These are phyloP conservation scores for Mycena floridula DNA, from an alignment of 768 basidiomycete genomes.

Conservation along the genomic window DNA sequence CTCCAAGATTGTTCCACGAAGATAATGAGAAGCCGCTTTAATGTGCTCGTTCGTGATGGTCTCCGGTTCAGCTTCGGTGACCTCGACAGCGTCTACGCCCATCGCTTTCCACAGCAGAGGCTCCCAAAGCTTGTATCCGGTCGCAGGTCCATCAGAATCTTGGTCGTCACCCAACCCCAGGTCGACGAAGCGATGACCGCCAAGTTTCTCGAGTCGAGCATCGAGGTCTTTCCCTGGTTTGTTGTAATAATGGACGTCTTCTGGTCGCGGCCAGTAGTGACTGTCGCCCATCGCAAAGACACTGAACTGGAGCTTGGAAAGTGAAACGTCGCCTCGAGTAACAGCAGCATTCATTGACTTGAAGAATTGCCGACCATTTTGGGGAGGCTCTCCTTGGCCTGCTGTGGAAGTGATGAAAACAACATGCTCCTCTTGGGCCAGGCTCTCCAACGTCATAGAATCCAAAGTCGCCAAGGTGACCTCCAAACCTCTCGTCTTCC, in stretches of 20 bases:
- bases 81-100: constrained; percentile 84
- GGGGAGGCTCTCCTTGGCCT: constrained; percentile 96
- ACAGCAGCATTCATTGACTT: constrained; percentile 74
- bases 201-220: constrained; percentile 68
- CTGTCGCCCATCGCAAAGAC: constrained; percentile 98
- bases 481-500: constrained; percentile 78
- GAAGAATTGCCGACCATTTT: constrained; percentile 89
- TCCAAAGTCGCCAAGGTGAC: constrained; percentile 75
- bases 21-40: constrained; percentile 91
- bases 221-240: constrained; percentile 92
- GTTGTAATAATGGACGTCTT: constrained; percentile 98
- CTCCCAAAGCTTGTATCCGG: constrained; percentile 97
- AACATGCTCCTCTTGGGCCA: constrained; percentile 73
- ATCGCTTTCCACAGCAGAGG: constrained; percentile 88
- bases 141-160: constrained; percentile 92
- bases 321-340: constrained; percentile 48
- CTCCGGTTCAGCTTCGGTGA: constrained; percentile 90
- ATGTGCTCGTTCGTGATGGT: constrained; percentile 99
- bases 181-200: constrained; percentile 66
- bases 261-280: constrained; percentile 97
- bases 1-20: constrained; percentile 92
- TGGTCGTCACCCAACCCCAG: constrained; percentile 95
- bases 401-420: constrained; percentile 88
- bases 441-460: constrained; percentile 66
- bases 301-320: constrained; percentile 64